Base-by-base conservation (phyloP, 176 grass and related monocot species). In the Triticum aestivum region DNA sequence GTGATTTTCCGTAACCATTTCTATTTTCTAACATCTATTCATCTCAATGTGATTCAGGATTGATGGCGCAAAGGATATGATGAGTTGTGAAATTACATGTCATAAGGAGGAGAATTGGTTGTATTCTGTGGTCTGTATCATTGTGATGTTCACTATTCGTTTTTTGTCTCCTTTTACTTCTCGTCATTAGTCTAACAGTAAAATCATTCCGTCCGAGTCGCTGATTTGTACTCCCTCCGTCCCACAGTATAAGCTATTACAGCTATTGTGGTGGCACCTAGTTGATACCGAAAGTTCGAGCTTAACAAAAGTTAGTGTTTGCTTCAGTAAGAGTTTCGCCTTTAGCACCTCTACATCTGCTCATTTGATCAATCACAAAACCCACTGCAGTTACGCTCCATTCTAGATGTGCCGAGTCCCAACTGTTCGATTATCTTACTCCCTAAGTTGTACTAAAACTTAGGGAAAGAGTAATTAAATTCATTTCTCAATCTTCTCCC, bases 1-100 rank as follows among this genome's bases (percentile, higher is more conserved):
- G 45, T 4, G 26, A 3, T 80, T 12, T 64, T 56, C 29, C n/a
- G 56, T 33, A 49, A 17, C 49, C 13, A 52, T 52, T 52, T 52
- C 14, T 38, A 37, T 24, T 73, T 56, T 86, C 73, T 88, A 77
- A 85, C 23, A 67, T 69, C 3, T 17, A 3, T 21, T 83, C 35
- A 44, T 35, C 42, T 44, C 13, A 21, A 52, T 83, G 8, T 68
- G 54, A 26, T 69, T 69, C 87, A 89, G 90, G 90, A 83, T 84
- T 89, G 87, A 88, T 78, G 75, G 30, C 69, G 69, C 17, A 59
- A 27, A 51, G 32, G 23, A 32, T 37, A 75, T 75, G 81, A 5
- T 62, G 20, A 38, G 24, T 49, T n/a, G 11, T 26, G n/a, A 65
- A 21, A 69, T 33, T 81, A 61, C 30, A 42, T 82, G 33, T 41